Evolutionary conservation across 1,284 basidiomycete genomes (phyloP), one percentile per base, ranked within the genome.

Genomic region (Microbotryomycetes sp.): DNA sequence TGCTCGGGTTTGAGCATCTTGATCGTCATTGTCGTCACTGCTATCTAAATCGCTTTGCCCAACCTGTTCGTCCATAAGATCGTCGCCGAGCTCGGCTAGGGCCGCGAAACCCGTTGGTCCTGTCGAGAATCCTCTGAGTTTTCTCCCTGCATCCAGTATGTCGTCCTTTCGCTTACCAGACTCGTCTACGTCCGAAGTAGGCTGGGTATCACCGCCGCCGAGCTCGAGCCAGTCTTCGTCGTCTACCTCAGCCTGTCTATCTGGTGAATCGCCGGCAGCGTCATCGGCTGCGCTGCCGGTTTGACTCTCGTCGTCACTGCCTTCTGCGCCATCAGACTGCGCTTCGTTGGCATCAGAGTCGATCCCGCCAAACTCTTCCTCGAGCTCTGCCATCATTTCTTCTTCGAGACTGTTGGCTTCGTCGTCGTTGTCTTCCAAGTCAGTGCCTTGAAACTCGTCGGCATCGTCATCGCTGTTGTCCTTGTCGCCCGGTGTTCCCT

Each of bases 1-100:
- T 72, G 89, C 83, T 26, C 51, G 27, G 57, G 52, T 24, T 64
- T 49, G 15, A 9, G n/a, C 4, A 49, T 81, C 83, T 66, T 85
- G 82, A 0, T 85, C 86, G 72, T 87, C 86, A 57, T 80, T 79
- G 21, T 61, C 69, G 52, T 68, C 74, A 24, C 71, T 78, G 21
- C 76, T 80, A 21, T 75, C 50, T 13, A 46, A 47, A 11, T 67
- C 70, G 18, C 35, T 72, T n/a, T 71, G 72, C 45, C 63, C 69
- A 15, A 61, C 72, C 27, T 63, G 71, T 9, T 60, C 68, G 23
- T 69, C 70, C 23, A 50, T 59, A 21, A 64, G 65, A 26, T 70
- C 72, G 23, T 62, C 66, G 23, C 73, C 73, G 27, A 60, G 52
- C 24, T 63, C 61, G 46, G 62, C 65, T 45, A 69, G 65, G 11